Percentiles rank a stretch among this genome's conserved stretches.
phyloP scores from a whole-genome alignment of 2,329 filamentous ascomycete species.

The Paecilomyces variotii region DNA sequence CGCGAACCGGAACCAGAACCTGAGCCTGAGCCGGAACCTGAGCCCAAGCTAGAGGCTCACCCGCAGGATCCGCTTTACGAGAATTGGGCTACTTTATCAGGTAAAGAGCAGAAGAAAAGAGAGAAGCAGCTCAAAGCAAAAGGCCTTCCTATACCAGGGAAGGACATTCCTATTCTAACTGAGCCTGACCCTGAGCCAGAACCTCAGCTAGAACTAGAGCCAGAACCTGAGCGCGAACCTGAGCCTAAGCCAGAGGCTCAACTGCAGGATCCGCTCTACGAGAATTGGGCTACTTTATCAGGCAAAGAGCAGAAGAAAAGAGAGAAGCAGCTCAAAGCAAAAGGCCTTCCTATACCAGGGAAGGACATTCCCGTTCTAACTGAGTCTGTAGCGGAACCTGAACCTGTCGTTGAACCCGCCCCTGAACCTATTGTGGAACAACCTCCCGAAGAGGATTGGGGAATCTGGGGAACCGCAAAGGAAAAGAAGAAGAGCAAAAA shows the following conservation, averaged over 20 bases:
- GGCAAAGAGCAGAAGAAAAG: conserved; percentile 25
- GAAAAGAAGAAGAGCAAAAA: conserved; percentile 45
- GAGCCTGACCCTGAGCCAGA: not conserved
- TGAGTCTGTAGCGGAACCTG: conserved; percentile 13
- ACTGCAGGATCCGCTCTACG: not conserved
- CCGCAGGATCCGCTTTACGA: not conserved
- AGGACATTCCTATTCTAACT: conserved; percentile 7
- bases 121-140: conserved; percentile 23
- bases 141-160: not conserved
- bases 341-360: conserved; percentile 1
- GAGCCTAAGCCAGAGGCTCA: conserved; percentile 20
- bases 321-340: conserved; percentile 23
- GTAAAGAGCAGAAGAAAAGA: conserved; percentile 25
- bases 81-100: conserved; percentile 1
- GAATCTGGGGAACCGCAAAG: conserved; percentile 29
- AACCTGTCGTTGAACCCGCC: conserved; percentile 22
- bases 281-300: conserved; percentile 1
- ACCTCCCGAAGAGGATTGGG: conserved; percentile 16
- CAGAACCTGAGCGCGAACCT: conserved; percentile 12
- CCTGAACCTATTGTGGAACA: conserved; percentile 13
- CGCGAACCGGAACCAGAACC: conserved; percentile 11
- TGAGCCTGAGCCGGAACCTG: conserved; percentile 13
- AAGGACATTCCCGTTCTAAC: conserved; percentile 6
- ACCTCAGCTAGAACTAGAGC: conserved; percentile 7
- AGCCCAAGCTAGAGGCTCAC: conserved; percentile 1